Conservation (phyloP, 768 basidiomycete genomes). For the Harrya chromipes region DNA sequence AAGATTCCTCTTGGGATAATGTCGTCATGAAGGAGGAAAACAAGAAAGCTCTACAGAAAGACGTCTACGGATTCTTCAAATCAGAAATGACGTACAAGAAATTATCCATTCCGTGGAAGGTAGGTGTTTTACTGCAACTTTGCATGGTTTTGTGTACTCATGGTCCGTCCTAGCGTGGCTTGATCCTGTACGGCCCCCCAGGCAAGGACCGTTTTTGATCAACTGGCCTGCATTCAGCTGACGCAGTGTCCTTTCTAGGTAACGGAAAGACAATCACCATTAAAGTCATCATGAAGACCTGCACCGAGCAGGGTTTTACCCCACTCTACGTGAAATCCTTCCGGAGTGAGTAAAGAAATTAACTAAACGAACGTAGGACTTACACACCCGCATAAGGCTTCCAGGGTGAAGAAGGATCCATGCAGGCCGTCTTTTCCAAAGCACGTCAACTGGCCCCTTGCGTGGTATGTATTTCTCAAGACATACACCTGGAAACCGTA, state of each 20-base stretch:
- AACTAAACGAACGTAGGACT: slow-evolving; percentile 1
- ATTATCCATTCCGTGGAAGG: slow-evolving; percentile 83
- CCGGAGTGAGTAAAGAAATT: slow-evolving; percentile 43
- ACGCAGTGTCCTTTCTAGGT: slow-evolving; percentile 37
- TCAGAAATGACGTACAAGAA: slow-evolving; percentile 71
- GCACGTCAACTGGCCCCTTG: slow-evolving; percentile 71
- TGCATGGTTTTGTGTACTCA: background rate
- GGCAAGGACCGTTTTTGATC: slow-evolving; percentile 34
- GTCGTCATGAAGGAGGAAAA: slow-evolving; percentile 68
- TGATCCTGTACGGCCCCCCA: slow-evolving; percentile 83
- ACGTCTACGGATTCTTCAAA: slow-evolving; percentile 77
- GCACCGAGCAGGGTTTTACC: slow-evolving; percentile 56
- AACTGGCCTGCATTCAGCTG: background rate
- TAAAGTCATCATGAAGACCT: slow-evolving; percentile 78
- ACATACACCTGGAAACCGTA: slow-evolving; percentile 19
- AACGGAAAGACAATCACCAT: slow-evolving; percentile 85
- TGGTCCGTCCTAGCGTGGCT: slow-evolving; percentile 52
- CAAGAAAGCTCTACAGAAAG: slow-evolving; percentile 67
- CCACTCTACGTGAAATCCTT: slow-evolving; percentile 85
- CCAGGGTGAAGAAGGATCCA: slow-evolving; percentile 62
- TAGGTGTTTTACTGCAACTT: slow-evolving; percentile 19
- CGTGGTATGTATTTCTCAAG: slow-evolving; percentile 47
- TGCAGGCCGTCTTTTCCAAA: slow-evolving; percentile 65
- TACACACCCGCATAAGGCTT: slow-evolving; percentile 37
- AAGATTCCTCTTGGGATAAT: slow-evolving; percentile 70